Evolutionary conservation across 331 rosid genomes (phyloP).

Genomic region (Phaseolus coccineus): DNA sequence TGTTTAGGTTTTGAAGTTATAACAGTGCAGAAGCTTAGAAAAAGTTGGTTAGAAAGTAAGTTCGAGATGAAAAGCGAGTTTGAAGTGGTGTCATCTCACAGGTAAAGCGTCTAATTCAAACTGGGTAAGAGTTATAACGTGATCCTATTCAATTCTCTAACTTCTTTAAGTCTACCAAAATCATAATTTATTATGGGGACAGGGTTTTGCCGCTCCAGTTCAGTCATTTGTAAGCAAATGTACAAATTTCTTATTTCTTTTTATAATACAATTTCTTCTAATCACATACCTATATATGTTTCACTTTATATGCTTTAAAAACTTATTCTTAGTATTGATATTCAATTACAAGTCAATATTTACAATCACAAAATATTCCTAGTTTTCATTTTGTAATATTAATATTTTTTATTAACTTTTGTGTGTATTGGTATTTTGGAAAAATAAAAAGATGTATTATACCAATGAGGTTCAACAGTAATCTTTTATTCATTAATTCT

Average conservation of each 20-base stretch:
- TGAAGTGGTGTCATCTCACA: slow-evolving; percentile 33
- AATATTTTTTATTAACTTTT: no score
- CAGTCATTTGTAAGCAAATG: slow-evolving; percentile 7
- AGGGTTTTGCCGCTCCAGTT: slow-evolving; percentile 38
- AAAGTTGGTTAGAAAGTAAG: slow-evolving; percentile 43
- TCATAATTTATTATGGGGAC: not conserved
- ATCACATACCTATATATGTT: not conserved
- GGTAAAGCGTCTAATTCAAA: slow-evolving; percentile 57
- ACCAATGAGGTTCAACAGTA: no score
- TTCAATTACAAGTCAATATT: no score
- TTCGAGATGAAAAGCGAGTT: not conserved
- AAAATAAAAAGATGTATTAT: no score
- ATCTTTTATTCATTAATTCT: no score
- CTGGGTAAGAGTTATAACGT: not conserved
- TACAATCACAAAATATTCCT: no score
- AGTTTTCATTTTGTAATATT: no score
- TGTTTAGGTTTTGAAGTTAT: not conserved
- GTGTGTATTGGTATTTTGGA: no score
- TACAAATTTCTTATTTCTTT: not conserved
- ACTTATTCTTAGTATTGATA: not conserved
- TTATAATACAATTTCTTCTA: not conserved
- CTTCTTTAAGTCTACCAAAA: not conserved
- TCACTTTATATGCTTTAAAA: not conserved
- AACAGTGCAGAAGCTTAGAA: not conserved
- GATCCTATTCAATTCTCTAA: not conserved